A percentile compares a stretch with the other conserved stretches of the same genome.
Evolutionary conservation across 2,329 filamentous ascomycete genomes (phyloP).

Genomic region (Trichoderma atrobrunneum): DNA sequence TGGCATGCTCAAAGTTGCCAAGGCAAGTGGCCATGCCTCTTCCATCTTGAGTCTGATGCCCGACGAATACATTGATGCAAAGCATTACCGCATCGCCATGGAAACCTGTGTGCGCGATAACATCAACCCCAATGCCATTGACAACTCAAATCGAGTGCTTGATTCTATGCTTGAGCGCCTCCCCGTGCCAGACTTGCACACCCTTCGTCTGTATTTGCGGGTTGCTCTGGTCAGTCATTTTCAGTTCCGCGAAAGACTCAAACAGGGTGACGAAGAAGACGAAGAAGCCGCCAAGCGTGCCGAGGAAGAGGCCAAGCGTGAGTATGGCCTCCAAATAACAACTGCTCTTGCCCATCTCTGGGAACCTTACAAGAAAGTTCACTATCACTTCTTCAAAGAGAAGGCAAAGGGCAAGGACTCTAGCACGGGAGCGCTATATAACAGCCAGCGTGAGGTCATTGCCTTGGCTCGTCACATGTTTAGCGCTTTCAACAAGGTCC

Average conservation of each 20-base stretch:
- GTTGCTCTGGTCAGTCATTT: constrained; percentile 50
- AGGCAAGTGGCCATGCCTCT: constrained; percentile 61
- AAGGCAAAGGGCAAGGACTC: constrained; percentile 25
- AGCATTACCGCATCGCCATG: constrained; percentile 71
- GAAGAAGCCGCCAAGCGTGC: constrained; percentile 34
- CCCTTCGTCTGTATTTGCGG: constrained; percentile 56
- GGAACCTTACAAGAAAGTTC: constrained; percentile 44
- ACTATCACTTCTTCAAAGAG: constrained; percentile 37
- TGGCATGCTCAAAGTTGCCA: constrained; percentile 61
- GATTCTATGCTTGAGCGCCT: constrained; percentile 53
- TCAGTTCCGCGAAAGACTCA: constrained; percentile 34
- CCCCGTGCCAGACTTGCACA: constrained; percentile 47
- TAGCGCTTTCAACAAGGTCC: constrained; percentile 43
- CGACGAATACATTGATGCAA: constrained; percentile 39
- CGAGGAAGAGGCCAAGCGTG: constrained; percentile 34
- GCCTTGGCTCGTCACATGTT: constrained; percentile 47
- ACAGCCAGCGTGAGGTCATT: constrained; percentile 41
- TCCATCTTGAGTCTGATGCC: constrained; percentile 58
- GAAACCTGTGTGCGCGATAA: constrained; percentile 71
- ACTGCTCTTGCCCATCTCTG: constrained; percentile 51
- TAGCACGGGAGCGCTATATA: constrained; percentile 28
- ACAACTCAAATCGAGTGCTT: constrained; percentile 63
- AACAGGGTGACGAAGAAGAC: constrained; percentile 31
- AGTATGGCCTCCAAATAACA: constrained; percentile 50
- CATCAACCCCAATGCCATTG: constrained; percentile 67